phyloP scores from a whole-genome alignment of 1,284 basidiomycete genomes.

The Cryptococcus amylolentus region DNA sequence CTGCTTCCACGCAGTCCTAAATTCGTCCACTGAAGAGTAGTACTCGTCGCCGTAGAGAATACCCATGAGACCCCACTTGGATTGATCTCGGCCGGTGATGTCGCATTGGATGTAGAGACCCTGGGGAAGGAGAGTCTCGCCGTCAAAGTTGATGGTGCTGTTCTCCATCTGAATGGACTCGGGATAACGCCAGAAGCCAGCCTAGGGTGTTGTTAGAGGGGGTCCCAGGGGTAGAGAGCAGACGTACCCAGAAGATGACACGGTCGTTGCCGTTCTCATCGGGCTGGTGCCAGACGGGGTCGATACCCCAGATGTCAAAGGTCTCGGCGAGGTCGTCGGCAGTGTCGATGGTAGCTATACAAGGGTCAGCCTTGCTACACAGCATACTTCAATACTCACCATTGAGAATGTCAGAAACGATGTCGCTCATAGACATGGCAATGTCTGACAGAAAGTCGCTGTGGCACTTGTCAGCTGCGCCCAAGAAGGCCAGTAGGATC shows the following conservation, averaged over 20 bases:
- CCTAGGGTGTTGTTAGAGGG: slow-evolving; percentile 1
- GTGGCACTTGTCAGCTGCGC: not conserved
- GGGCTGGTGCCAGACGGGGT: slow-evolving; percentile 40
- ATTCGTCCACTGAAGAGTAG: slow-evolving; percentile 33
- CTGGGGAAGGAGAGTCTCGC: slow-evolving; percentile 34
- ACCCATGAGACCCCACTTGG: slow-evolving; percentile 26
- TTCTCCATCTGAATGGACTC: slow-evolving; percentile 5
- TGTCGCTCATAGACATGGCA: slow-evolving; percentile 26
- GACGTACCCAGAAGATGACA: slow-evolving; percentile 21
- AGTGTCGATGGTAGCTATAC: slow-evolving; percentile 11
- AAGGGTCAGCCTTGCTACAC: not conserved
- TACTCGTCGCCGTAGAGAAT: slow-evolving; percentile 23
- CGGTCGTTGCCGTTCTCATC: slow-evolving; percentile 25
- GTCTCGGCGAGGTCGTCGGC: slow-evolving; percentile 12
- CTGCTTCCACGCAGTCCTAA: slow-evolving; percentile 35
- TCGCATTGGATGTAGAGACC: slow-evolving; percentile 30
- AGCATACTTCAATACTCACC: slow-evolving; percentile 3
- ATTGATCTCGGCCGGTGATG: slow-evolving; percentile 34
- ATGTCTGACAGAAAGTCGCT: slow-evolving; percentile 11
- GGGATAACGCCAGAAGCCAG: slow-evolving; percentile 18
- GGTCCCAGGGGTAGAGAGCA: not conserved
- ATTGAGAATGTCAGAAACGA: slow-evolving; percentile 31
- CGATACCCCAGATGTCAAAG: slow-evolving; percentile 28
- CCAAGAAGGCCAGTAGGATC: not conserved
- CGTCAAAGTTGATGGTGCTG: slow-evolving; percentile 19